A percentile compares a stretch with the other conserved stretches of the same genome.
Conservation (phyloP, 345 rosid genomes). For the Fremontodendron californicum region DNA sequence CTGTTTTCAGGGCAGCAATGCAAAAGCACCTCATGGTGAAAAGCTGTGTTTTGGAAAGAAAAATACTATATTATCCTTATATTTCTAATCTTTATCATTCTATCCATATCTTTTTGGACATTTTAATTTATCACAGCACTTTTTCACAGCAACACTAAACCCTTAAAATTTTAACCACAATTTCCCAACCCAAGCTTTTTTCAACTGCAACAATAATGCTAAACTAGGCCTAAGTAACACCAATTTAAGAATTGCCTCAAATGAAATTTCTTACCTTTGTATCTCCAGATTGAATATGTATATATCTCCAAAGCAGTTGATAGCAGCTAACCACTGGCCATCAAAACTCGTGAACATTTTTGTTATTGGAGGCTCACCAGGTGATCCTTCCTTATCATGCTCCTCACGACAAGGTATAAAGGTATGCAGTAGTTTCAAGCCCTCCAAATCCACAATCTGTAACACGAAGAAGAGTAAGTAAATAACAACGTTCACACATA, state of each 20-base stretch:
- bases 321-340: conserved; percentile 91
- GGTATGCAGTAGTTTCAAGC: conserved; percentile 49
- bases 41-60: background rate
- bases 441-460: conserved; percentile 65
- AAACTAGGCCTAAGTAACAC: background rate
- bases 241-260: background rate
- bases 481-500: background rate
- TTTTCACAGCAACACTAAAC: background rate
- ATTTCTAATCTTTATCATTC: background rate
- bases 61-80: background rate
- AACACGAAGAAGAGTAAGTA: conserved; percentile 4
- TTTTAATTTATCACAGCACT: background rate
- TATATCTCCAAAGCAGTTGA: conserved; percentile 90
- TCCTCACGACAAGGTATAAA: conserved; percentile 57
- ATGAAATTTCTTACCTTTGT: conserved; percentile 46
- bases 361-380: conserved; percentile 84
- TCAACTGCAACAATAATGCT: background rate
- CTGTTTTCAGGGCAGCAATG: background rate
- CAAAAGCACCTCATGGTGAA: background rate
- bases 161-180: background rate
- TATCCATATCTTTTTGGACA: background rate
- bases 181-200: background rate
- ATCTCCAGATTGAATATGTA: conserved; percentile 78
- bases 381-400: conserved; percentile 40
- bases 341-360: conserved; percentile 81